phyloP scores from a whole-genome alignment of 495 filamentous ascomycete species.

The Lepraria neglecta region DNA sequence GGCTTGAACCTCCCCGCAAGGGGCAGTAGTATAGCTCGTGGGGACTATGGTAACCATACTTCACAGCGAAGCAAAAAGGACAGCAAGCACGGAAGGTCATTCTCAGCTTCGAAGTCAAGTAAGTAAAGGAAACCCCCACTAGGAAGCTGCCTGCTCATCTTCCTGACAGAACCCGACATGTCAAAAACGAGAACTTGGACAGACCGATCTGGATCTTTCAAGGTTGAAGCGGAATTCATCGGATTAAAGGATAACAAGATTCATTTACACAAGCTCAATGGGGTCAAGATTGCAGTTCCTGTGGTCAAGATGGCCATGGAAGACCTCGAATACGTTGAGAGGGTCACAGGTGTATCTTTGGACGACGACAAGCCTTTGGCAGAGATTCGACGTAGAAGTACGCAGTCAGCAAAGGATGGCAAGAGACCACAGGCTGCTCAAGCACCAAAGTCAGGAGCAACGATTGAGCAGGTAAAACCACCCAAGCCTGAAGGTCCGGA shows the following conservation, averaged over 20 bases:
- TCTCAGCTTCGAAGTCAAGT: conserved; percentile 62
- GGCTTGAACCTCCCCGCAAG: conserved; percentile 63
- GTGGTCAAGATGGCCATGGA: conserved; percentile 90
- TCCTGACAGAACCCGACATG: conserved; percentile 68
- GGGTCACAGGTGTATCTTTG: conserved; percentile 73
- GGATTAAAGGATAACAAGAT: conserved; percentile 93
- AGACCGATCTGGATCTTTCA: conserved; percentile 89
- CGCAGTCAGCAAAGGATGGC: conserved; percentile 21
- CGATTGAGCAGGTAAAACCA: conserved; percentile 41
- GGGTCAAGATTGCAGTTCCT: conserved; percentile 96
- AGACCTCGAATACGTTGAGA: conserved; percentile 92
- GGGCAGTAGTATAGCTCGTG: conserved; percentile 56
- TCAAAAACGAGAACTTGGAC: conserved; percentile 85
- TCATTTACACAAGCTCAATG: conserved; percentile 94
- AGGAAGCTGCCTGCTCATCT: conserved; percentile 23
- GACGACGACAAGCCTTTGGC: conserved; percentile 95
- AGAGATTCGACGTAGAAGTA: conserved; percentile 55
- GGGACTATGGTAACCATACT: conserved; percentile 52
- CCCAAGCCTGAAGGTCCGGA: conserved; percentile 50
- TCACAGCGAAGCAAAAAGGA: conserved; percentile 68
- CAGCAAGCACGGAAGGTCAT: conserved; percentile 45
- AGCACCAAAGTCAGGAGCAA: conserved; percentile 44
- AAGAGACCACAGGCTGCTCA: conserved; percentile 31
- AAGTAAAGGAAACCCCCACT: conserved; percentile 36
- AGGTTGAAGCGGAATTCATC: conserved; percentile 94